phyloP scores from a whole-genome alignment of 768 basidiomycete genomes.

The Kwoniella botswanensis region DNA sequence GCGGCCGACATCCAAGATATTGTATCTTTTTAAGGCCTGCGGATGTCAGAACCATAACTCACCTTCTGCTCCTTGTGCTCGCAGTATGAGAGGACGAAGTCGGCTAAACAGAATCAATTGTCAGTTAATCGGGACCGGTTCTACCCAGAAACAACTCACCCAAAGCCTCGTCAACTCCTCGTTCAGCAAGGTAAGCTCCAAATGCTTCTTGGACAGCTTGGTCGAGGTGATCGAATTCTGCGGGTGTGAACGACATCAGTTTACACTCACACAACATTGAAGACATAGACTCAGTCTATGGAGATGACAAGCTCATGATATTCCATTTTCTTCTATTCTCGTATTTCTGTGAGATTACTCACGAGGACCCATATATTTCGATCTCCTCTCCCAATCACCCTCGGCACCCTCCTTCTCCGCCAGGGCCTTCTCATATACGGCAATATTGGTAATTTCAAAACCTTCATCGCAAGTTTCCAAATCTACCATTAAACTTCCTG shows the following conservation, averaged over 20 bases:
- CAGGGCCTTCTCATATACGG: slow-evolving; percentile 75
- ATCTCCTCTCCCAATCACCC: slow-evolving; percentile 90
- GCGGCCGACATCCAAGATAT: background rate
- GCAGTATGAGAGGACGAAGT: slow-evolving; percentile 86
- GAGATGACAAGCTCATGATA: too few species aligned
- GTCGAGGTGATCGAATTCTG: slow-evolving; percentile 87
- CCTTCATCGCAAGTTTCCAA: slow-evolving; percentile 53
- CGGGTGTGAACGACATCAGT: slow-evolving; percentile 1
- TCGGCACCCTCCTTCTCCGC: slow-evolving; percentile 82
- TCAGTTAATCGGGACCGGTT: too few species aligned
- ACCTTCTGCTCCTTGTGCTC: slow-evolving; percentile 94
- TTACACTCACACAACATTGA: background rate
- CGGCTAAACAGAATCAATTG: slow-evolving; percentile 60
- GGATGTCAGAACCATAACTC: slow-evolving; percentile 35
- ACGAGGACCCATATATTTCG: slow-evolving; percentile 89
- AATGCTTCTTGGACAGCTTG: slow-evolving; percentile 86
- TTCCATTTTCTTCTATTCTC: too few species aligned
- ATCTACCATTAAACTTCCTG: slow-evolving; percentile 69
- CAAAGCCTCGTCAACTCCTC: slow-evolving; percentile 80
- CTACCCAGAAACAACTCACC: too few species aligned
- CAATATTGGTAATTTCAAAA: slow-evolving; percentile 79
- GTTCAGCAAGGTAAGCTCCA: slow-evolving; percentile 84
- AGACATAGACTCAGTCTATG: too few species aligned
- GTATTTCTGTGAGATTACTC: slow-evolving; percentile 57
- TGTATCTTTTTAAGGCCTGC: background rate